Evolutionary conservation across 2,329 filamentous ascomycete genomes (phyloP).

Genomic region (Coniosporium tulheliwenetii): DNA sequence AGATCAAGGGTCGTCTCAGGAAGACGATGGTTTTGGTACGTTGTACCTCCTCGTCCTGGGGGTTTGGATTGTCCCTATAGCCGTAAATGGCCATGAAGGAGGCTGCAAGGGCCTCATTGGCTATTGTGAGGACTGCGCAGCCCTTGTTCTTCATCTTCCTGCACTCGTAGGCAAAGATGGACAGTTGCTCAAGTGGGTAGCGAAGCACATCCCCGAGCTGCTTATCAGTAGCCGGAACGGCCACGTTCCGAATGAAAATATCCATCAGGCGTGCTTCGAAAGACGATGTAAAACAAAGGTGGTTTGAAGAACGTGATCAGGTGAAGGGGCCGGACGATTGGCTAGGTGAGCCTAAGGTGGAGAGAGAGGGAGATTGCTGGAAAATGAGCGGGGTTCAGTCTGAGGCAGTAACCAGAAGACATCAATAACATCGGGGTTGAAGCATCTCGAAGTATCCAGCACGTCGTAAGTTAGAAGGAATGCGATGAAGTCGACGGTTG

Average conservation of each 20-base stretch:
- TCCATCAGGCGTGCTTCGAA: conserved; percentile 22
- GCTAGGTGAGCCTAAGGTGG: too few species aligned
- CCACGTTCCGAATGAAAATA: conserved; percentile 28
- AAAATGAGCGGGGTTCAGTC: too few species aligned
- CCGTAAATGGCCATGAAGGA: conserved; percentile 25
- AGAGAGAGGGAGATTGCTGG: too few species aligned
- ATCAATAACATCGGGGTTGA: too few species aligned
- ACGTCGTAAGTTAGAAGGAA: too few species aligned
- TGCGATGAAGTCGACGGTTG: too few species aligned
- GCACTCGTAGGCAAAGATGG: conserved; percentile 26
- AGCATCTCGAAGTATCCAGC: too few species aligned
- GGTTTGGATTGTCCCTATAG: conserved; percentile 2
- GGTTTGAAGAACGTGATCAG: too few species aligned
- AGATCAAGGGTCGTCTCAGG: conserved; percentile 11
- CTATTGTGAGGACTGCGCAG: conserved; percentile 31
- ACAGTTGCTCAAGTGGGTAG: conserved; percentile 19
- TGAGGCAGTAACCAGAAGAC: too few species aligned
- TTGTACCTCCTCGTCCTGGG: neutral
- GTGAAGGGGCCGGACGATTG: too few species aligned
- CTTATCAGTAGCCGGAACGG: conserved; percentile 23
- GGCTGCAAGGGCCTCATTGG: conserved; percentile 21
- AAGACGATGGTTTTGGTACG: conserved; percentile 1
- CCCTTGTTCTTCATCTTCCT: conserved; percentile 25
- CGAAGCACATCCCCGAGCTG: conserved; percentile 25
- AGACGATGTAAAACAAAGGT: too few species aligned